Evolutionary conservation across 768 basidiomycete species (phyloP), one percentile per base, ranked within the genome.

Genomic region (Kwoniella bestiolae): DNA sequence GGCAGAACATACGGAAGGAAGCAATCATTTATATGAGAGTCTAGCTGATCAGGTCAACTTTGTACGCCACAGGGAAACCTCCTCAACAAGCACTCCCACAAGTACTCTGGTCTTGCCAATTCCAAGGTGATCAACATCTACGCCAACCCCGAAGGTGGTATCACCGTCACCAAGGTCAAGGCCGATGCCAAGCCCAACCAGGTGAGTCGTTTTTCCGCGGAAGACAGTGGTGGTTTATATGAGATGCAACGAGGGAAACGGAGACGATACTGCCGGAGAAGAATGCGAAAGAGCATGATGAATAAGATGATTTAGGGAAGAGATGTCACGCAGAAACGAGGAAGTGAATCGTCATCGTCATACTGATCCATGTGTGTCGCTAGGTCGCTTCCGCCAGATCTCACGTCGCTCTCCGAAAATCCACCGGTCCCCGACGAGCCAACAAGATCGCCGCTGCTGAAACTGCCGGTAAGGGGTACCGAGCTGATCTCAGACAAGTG

Each of bases 21-120:
- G 21, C 5, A 5, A 11, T 28, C 47, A 28, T 3, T n/a, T 21
- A 14, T n/a, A 34, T n/a, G 51, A 53, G 12, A 2, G 16, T 53
- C 8, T 14, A 32, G 51, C 11, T 29, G 18, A 53, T 28, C 14
- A 12, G 29, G 8, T 16, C 53, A 9, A 35, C 9, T 35, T 47
- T 57, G 16, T 60, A 62, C 18, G 32, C 25, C 14, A 61, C 62
- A 63, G 91, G 92, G 91, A 72, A 80, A 80, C 77, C 87, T 93
- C 81, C 84, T 86, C 65, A 93, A 91, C 84, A 75, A 92, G 71
- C 90, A 94, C 85, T 94, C 92, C n/a, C 85, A 86, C 86, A 95
- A 94, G 80, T 93, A 86, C 85, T 95, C 92, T 65, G 92, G 92
- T 64, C 84, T 94, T 65, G 87, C 90, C 77, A 94, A 94, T 85